phyloP scores from a whole-genome alignment of 176 grass and related monocot species.

The Aegilops bicornis region DNA sequence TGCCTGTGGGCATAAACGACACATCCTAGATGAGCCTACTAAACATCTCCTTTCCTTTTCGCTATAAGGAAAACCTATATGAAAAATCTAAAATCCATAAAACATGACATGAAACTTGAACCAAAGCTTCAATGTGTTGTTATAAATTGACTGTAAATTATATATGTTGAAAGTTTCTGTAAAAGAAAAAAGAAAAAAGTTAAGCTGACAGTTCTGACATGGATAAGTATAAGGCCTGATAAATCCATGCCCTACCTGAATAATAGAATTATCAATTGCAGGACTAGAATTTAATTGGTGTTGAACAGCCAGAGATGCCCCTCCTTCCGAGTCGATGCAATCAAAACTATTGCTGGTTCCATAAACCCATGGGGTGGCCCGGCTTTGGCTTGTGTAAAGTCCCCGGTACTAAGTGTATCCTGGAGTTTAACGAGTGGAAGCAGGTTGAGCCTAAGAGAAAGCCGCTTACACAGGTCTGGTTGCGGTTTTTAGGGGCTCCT shows the following conservation, averaged over 20 bases:
- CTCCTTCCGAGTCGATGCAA: slow-evolving; percentile 11
- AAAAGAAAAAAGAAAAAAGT: no score
- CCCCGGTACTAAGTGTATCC: no score
- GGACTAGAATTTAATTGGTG: slow-evolving; percentile 18
- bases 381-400: no score
- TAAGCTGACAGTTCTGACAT: neutral
- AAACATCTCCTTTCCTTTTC: neutral
- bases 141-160: neutral
- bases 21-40: neutral
- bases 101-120: slow-evolving; percentile 24
- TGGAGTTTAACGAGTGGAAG: no score
- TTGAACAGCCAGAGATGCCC: slow-evolving; percentile 27
- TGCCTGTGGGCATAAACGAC: neutral
- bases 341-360: slow-evolving; percentile 30
- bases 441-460: no score
- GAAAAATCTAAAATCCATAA: neutral
- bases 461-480: no score
- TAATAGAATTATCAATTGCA: slow-evolving; percentile 23
- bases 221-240: neutral
- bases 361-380: no score
- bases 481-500: no score
- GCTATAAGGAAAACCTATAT: slow-evolving; percentile 12
- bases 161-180: neutral
- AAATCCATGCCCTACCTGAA: slow-evolving; percentile 22
- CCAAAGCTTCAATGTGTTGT: neutral